phyloP scores from a whole-genome alignment of 306 rosid genomes.

The apple (Malus domestica) region DNA sequence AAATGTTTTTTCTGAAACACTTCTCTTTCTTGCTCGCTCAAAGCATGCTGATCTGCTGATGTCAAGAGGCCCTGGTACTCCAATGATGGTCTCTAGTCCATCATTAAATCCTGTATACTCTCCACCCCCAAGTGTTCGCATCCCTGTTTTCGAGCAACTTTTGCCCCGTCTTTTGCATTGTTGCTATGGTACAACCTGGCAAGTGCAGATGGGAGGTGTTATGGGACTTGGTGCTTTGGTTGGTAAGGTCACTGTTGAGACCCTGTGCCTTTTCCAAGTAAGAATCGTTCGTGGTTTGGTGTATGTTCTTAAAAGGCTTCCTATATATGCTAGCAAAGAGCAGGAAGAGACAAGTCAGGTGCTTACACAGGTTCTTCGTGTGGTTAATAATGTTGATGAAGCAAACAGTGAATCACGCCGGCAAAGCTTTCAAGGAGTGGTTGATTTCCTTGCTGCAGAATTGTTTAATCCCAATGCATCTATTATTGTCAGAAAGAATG shows the following conservation, averaged over 20 bases:
- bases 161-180: constrained; percentile 95
- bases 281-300: constrained; percentile 85
- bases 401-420: constrained; percentile 91
- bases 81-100: constrained; percentile 98
- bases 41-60: constrained; percentile 83
- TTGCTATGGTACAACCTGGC: constrained; percentile 96
- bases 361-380: constrained; percentile 98
- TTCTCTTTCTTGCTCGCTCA: constrained; percentile 84
- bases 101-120: constrained; percentile 95
- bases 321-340: constrained; percentile 89
- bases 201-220: constrained; percentile 97
- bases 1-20: constrained; percentile 87
- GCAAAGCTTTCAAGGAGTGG: constrained; percentile 90
- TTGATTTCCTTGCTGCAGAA: constrained; percentile 89
- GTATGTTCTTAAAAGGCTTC: constrained; percentile 92
- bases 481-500: constrained; percentile 85
- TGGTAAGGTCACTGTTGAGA: constrained; percentile 97
- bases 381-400: constrained; percentile 95
- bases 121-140: constrained; percentile 96
- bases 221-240: constrained; percentile 98
- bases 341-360: constrained; percentile 99
- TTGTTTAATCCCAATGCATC: constrained; percentile 93
- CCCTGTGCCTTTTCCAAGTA: constrained; percentile 80
- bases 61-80: constrained; percentile 94
- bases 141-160: constrained; percentile 89